phyloP scores from a whole-genome alignment of 352 stramenopile genomes.

The Phytophthora pseudosyringae region DNA sequence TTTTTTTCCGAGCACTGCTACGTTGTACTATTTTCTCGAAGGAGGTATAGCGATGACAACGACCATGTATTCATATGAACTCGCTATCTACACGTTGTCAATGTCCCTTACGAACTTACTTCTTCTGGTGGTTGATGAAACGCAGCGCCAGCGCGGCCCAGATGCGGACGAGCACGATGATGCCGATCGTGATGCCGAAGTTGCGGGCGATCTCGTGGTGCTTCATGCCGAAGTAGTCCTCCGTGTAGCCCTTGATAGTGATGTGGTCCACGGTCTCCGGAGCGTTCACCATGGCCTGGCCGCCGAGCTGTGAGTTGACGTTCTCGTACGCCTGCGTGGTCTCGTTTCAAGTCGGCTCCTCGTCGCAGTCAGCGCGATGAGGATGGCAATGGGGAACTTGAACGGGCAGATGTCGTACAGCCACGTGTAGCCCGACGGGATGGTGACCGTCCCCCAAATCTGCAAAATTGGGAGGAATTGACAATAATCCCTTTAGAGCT shows the following conservation, averaged over 20 bases:
- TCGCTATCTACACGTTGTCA: slow-evolving; percentile 4
- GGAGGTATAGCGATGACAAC: background rate
- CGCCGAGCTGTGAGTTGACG: slow-evolving; percentile 21
- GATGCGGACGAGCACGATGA: slow-evolving; percentile 7
- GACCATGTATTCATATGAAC: slow-evolving; percentile 10
- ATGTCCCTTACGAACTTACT: background rate
- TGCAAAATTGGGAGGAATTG: too few species aligned
- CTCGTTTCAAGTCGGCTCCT: too few species aligned
- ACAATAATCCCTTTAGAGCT: too few species aligned
- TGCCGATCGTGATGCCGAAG: slow-evolving; percentile 17
- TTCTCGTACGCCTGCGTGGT: too few species aligned
- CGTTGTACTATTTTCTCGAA: too few species aligned
- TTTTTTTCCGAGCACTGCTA: too few species aligned
- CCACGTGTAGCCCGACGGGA: too few species aligned
- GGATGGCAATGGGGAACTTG: too few species aligned
- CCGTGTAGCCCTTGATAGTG: slow-evolving; percentile 14
- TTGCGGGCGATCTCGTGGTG: slow-evolving; percentile 23
- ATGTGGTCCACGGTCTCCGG: slow-evolving; percentile 21
- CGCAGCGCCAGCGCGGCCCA: slow-evolving; percentile 7
- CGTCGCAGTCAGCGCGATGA: too few species aligned
- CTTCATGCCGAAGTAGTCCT: slow-evolving; percentile 20
- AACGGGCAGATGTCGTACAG: too few species aligned
- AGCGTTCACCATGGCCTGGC: slow-evolving; percentile 5
- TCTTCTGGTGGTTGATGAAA: slow-evolving; percentile 8
- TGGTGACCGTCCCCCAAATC: too few species aligned